Evolutionary conservation across 345 rosid species (phyloP), one percentile per base, ranked within the genome.

Genomic region (Eucalyptus pumila): DNA sequence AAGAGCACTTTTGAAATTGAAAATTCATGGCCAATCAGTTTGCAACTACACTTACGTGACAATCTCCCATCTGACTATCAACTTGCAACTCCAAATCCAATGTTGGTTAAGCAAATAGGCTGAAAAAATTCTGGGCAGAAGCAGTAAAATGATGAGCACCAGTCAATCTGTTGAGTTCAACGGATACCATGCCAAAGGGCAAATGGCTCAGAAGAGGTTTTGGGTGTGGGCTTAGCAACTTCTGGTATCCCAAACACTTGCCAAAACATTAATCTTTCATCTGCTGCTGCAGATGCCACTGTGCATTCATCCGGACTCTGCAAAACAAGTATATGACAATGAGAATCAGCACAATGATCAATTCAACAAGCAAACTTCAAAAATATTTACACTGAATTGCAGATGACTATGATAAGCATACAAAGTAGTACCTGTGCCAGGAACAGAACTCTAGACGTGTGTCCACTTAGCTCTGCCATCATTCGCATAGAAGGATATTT

Each of bases 1-100:
- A 32, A 89, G 27, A 54, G 26, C 52, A 16, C 60, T 23, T 65
- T 21, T 65, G 42, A 89, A 9, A 86, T 40, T 8, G 48, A 45
- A 47, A 13, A 23, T 4, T 27, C 0, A 42, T 40, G 65, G 16
- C 6, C 6, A 4, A 48, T 67, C 52, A 87, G 17, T 87, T 81
- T 69, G 27, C 87, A n/a, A 56, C 19, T 54, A 83, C 60, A 50
- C 97, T 92, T 94, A 97, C 99, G 96, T 94, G 11, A 93, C 94
- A 88, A 96, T 62, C 32, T 62, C 34, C 34, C 32, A 4, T 62
- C 9, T 30, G 86, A 81, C 14, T 65, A 16, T n/a, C 27, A 87
- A 69, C 83, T 88, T 30, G 72, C 72, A 62, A 69, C 47, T 52
- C 86, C 89, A 85, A 52, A 30, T 88, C 92, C 89, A 9, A 91